Base-by-base conservation (phyloP, 805 yeast species). In the Candida sphagnicola region DNA sequence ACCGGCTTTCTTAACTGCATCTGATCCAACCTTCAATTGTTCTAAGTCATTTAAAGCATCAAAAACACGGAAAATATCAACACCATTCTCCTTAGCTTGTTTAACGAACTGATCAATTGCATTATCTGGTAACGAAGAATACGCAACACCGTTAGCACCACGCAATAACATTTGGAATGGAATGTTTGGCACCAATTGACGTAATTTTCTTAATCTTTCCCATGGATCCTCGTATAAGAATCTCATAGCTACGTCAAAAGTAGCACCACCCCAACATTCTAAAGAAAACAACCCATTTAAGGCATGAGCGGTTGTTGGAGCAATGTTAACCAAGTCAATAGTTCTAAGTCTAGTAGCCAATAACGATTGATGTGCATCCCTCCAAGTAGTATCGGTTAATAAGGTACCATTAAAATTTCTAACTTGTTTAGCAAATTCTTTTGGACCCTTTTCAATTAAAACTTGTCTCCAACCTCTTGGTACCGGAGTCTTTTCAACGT, bases 221-320 rank as follows among this genome's bases (percentile, higher is more conserved):
- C 99, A 93, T 49, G 99, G 99, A 63, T 90, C 97, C 74, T 93
- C 99, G 65, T 91, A 88, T 56, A 93, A 75, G 77, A 93, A 93
- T 67, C 99, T 81, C 98, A 93, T 90, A 39, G 96, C 85, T 39
- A 93, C 99, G 59, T 93, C 99, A 56, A 93, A 93, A 28, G 99
- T 93, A 39, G 99, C 99, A 68, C 99, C 99, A 70, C 99, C 99
- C 99, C 99, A 93, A 74, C 99, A 93, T 70, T 93, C 99, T 39
- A 93, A 72, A 14, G 99, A 93, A 63, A 89, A 93, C 3, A 95
- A 95, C 47, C 91, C 90, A 48, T 82, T 66, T 52, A 89, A 69
- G 15, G 96, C 98, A 57, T 85, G 82, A 3, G 96, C 86, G 23
- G 99, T 93, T 41, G 95, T 79, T 43, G 89, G 90, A 16, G 99